Percentiles rank a stretch among this genome's conserved stretches.
phyloP scores from a whole-genome alignment of 2,329 filamentous ascomycete genomes.

The Venturia nashicola region DNA sequence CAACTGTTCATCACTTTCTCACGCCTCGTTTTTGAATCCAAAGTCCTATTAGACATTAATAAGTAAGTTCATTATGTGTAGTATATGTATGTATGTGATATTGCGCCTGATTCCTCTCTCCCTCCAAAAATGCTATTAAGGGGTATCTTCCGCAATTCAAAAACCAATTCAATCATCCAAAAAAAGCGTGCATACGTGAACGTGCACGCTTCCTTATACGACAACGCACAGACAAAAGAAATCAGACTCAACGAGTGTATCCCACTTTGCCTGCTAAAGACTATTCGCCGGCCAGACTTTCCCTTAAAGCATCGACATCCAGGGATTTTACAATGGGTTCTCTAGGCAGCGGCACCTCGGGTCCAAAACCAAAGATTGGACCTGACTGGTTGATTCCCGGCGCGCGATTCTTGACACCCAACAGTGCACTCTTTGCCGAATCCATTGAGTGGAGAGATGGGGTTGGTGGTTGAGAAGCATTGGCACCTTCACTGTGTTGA shows the following conservation, averaged over 20 bases:
- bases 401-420: slow-evolving; percentile 12
- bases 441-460: slow-evolving; percentile 18
- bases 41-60: neutral
- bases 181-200: neutral
- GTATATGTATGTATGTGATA: neutral
- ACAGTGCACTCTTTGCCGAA: slow-evolving; percentile 16
- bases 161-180: neutral
- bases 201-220: neutral
- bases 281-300: slow-evolving; percentile 11
- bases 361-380: slow-evolving; percentile 26
- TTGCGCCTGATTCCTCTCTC: neutral
- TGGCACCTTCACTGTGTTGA: neutral
- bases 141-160: neutral
- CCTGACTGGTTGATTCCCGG: slow-evolving; percentile 27
- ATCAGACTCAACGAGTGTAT: neutral
- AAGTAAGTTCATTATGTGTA: neutral
- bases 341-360: slow-evolving; percentile 19
- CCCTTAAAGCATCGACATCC: slow-evolving; percentile 25
- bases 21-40: neutral
- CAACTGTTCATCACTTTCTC: neutral
- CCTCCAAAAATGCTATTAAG: neutral
- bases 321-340: slow-evolving; percentile 20
- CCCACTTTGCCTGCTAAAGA: neutral
- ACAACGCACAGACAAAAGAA: neutral
- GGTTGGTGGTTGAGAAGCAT: slow-evolving; percentile 32